Base-by-base conservation (phyloP, 139 green algal species). In the Chlorella sp. region DNA sequence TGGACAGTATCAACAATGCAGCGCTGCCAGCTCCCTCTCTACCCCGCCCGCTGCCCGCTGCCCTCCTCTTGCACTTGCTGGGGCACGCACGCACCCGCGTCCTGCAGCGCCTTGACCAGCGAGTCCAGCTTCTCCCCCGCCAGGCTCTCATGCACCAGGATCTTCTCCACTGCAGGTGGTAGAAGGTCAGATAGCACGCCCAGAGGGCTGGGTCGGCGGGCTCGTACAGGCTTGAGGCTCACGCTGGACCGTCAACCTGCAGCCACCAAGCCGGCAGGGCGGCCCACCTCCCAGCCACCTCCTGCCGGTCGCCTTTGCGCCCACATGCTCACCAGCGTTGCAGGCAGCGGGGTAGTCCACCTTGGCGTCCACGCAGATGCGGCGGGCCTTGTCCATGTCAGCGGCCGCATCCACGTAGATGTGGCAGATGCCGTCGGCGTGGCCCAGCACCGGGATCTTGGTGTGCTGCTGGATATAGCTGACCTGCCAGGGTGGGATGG, bases 401-500 rank as follows among this genome's bases (percentile, higher is more conserved):
- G 92, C 94, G 0, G 86, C 90, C 11, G 87, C 83, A 89, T 99
- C 97, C 23, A 99, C 90, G 82, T 98, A 99, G 70, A 99, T 92
- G 90, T 99, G 97, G 93, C 98, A 99, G 87, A 99, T 97, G 83
- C 97, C 97, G 86, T 99, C 97, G 12, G 97, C 97, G 83, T 99
- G 97, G 67, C 97, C 97, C 71, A 99, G 91, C 85, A 99, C 97
- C 0, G 97, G 94, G 85, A 99, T 99, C 72, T 95, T 96, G 16
- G 97, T 99, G 93, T 98, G 96, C 62, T 91, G 74, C 90, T 97
- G 94, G 84, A 98, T 96, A 86, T 97, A 91, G 28, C 69, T 91
- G 30, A 86, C 81, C 75, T 88, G 84, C 15, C 30, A 32, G 13
- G 23, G 23, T 21, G 34, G 0, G 26, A 51, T 16, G 44, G 44